phyloP scores from a whole-genome alignment of 2,329 filamentous ascomycete species.

The Cladosporium sphaerospermum region DNA sequence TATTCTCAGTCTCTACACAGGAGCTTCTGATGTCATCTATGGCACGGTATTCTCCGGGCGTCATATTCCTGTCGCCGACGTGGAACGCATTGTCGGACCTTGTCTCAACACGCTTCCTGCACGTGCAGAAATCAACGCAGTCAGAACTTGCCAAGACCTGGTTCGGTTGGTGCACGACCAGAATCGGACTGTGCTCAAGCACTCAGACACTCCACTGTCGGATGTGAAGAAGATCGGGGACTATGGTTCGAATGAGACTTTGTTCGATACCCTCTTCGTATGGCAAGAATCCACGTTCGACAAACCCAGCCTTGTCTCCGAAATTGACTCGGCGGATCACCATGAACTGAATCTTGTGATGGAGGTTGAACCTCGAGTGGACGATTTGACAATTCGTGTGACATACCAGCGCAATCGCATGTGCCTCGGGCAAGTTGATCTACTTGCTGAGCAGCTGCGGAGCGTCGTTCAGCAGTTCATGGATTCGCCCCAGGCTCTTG shows the following conservation, averaged over 20 bases:
- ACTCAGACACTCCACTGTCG: conserved; percentile 58
- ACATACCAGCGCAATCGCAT: conserved; percentile 53
- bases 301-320: conserved; percentile 37
- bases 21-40: conserved; percentile 60
- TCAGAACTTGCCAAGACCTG: conserved; percentile 53
- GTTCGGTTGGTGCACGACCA: conserved; percentile 56
- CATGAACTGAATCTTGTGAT: conserved; percentile 71
- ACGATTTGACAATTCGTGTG: conserved; percentile 44
- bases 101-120: conserved; percentile 72
- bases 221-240: conserved; percentile 61
- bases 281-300: conserved; percentile 68
- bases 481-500: conserved; percentile 27
- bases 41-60: conserved; percentile 79
- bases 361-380: conserved; percentile 61
- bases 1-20: conserved; percentile 60
- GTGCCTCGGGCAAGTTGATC: conserved; percentile 47
- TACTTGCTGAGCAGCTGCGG: conserved; percentile 58
- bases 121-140: conserved; percentile 47
- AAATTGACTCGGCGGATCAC: conserved; percentile 60
- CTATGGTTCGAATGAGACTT: conserved; percentile 45
- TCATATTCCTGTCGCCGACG: conserved; percentile 60
- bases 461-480: conserved; percentile 43
- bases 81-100: conserved; percentile 72
- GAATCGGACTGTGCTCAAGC: conserved; percentile 60
- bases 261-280: conserved; percentile 76